phyloP scores from a whole-genome alignment of 345 rosid genomes.

The Eucalyptus pauciflora region DNA sequence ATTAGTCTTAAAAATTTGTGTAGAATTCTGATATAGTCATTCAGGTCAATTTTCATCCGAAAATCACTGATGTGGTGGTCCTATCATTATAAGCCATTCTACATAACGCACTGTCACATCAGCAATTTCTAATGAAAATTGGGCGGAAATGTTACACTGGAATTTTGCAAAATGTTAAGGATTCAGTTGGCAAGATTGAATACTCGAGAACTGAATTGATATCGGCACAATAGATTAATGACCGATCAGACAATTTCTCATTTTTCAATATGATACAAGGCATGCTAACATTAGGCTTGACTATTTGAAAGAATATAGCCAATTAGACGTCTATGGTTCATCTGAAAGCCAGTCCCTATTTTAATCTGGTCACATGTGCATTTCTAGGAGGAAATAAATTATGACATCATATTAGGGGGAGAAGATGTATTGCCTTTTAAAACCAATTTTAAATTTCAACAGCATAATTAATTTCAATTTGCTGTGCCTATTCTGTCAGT shows the following conservation, averaged over 20 bases:
- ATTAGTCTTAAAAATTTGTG: too few species aligned
- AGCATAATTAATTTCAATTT: neutral
- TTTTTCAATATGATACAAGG: neutral
- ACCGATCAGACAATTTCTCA: neutral
- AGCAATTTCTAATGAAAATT: rapidly evolving
- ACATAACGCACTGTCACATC: rapidly evolving
- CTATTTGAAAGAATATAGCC: neutral
- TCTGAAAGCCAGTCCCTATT: neutral
- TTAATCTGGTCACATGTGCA: neutral
- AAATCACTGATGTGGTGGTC: neutral
- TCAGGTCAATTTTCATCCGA: rapidly evolving
- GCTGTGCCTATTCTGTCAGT: neutral
- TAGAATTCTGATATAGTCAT: too few species aligned
- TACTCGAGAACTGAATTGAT: rapidly evolving
- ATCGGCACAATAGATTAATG: rapidly evolving
- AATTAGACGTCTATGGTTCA: neutral
- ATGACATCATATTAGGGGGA: neutral
- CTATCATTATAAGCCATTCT: too few species aligned
- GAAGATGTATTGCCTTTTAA: neutral
- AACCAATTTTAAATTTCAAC: neutral
- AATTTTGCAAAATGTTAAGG: rapidly evolving
- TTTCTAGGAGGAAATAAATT: neutral
- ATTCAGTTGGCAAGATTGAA: neutral
- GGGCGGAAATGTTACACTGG: rapidly evolving
- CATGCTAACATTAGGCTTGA: neutral